Evolutionary conservation across 2,329 filamentous ascomycete genomes (phyloP).

Genomic region (Phoma herbarum): DNA sequence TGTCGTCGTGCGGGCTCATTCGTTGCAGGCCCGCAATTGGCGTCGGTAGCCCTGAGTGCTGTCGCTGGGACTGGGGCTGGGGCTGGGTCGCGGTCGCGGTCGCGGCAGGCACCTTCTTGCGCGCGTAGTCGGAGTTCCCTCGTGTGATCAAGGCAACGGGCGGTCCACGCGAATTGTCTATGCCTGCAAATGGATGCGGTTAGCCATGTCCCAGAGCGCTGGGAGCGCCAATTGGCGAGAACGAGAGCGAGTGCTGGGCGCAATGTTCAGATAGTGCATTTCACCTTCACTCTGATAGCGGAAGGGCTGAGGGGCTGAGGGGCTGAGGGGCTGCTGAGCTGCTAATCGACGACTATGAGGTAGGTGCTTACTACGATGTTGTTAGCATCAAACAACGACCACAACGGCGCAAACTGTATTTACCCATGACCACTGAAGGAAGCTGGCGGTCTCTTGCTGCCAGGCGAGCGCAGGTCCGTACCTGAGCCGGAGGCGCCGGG

Average conservation of each 20-base stretch:
- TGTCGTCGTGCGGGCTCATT: conserved; percentile 35
- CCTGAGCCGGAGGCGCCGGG: conserved; percentile 32
- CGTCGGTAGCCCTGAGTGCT: conserved; percentile 17
- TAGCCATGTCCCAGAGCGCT: conserved; percentile 13
- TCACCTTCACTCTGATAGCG: conserved; percentile 1
- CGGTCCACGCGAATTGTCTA: conserved; percentile 60
- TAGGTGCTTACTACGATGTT: conserved; percentile 16
- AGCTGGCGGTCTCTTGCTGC: conserved; percentile 54
- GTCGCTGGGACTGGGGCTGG: conserved; percentile 13
- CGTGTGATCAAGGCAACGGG: conserved; percentile 62
- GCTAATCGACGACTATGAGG: conserved; percentile 1
- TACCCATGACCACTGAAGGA: conserved; percentile 57
- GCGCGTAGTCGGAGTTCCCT: conserved; percentile 45
- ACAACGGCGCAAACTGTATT: conserved; percentile 13
- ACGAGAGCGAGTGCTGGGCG: neutral
- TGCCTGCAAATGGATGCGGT: conserved; percentile 37
- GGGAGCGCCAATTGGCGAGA: conserved; percentile 4
- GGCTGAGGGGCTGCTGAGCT: conserved; percentile 8
- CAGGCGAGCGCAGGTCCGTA: conserved; percentile 44
- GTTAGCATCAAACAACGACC: conserved; percentile 17
- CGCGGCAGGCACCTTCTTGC: conserved; percentile 37
- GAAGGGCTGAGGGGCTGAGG: neutral
- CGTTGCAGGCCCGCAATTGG: conserved; percentile 20
- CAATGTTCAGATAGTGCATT: conserved; percentile 2
- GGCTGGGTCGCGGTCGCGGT: no score